phyloP scores from a whole-genome alignment of 2,329 filamentous ascomycete species.

The Ophiostoma perfectum region DNA sequence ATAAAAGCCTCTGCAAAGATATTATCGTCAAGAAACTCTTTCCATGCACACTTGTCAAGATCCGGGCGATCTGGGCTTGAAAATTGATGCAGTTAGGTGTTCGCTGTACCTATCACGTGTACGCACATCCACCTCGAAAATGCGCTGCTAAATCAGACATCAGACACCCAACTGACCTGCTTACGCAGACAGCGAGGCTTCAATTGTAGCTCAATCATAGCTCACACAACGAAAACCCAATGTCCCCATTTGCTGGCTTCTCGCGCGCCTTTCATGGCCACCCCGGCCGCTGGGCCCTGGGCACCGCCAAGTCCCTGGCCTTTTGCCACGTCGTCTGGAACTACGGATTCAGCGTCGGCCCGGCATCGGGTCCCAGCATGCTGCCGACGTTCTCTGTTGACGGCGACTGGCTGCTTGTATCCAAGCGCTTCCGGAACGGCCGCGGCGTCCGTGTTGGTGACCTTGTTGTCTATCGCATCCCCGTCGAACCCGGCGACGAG shows the following conservation, averaged over 20 bases:
- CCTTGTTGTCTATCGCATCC: conserved; percentile 72
- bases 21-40: too few species aligned
- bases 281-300: conserved; percentile 41
- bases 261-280: conserved; percentile 34
- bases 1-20: too few species aligned
- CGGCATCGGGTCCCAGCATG: conserved; percentile 75
- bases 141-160: too few species aligned
- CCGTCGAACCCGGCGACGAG: conserved; percentile 53
- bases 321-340: conserved; percentile 49
- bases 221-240: conserved; percentile 19
- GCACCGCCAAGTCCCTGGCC: conserved; percentile 44
- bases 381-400: conserved; percentile 69
- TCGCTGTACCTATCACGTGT: too few species aligned
- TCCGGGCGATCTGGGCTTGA: background rate
- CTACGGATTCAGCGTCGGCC: conserved; percentile 57
- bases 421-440: conserved; percentile 63
- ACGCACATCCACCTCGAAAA: too few species aligned
- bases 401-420: conserved; percentile 65
- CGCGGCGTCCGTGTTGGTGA: conserved; percentile 68
- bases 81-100: background rate
- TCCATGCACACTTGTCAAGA: too few species aligned
- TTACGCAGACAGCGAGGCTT: too few species aligned
- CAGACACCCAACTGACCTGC: too few species aligned
- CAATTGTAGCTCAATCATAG: background rate
- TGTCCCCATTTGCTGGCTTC: conserved; percentile 24